Evolutionary conservation across 129 eudicot species (phyloP).

Genomic region (Rutidosis leptorrhynchoides): DNA sequence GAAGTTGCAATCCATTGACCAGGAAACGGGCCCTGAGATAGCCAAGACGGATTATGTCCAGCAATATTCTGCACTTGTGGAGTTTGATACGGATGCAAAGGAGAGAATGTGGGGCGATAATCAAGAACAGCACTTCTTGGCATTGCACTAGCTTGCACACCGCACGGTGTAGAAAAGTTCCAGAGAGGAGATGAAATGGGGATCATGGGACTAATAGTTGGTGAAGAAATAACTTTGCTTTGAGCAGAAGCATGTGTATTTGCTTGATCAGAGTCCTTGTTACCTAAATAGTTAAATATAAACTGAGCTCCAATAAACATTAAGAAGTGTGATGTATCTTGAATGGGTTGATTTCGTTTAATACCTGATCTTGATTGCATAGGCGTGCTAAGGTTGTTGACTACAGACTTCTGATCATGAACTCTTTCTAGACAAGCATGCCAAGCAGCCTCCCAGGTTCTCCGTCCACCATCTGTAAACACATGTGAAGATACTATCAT

Average conservation of each 20-base stretch:
- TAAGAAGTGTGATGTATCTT: background rate
- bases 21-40: conserved; percentile 56
- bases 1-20: conserved; percentile 82
- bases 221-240: conserved; percentile 47
- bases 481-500: background rate
- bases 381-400: conserved; percentile 54
- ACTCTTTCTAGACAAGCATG: conserved; percentile 65
- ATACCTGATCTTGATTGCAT: conserved; percentile 50
- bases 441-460: conserved; percentile 85
- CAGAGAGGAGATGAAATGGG: conserved; percentile 88
- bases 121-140: conserved; percentile 51
- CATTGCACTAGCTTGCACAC: conserved; percentile 39
- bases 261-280: conserved; percentile 45
- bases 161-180: conserved; percentile 62
- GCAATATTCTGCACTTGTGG: conserved; percentile 40
- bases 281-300: conserved; percentile 37
- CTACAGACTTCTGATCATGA: conserved; percentile 48
- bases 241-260: conserved; percentile 39
- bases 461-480: conserved; percentile 62
- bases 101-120: conserved; percentile 50
- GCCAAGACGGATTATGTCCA: conserved; percentile 73
- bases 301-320: conserved; percentile 15
- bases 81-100: conserved; percentile 63
- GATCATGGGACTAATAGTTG: conserved; percentile 50
- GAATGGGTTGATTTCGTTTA: conserved; percentile 5